Evolutionary conservation across 768 basidiomycete genomes (phyloP), one percentile per base, ranked within the genome.

Genomic region (Boletus edulis): DNA sequence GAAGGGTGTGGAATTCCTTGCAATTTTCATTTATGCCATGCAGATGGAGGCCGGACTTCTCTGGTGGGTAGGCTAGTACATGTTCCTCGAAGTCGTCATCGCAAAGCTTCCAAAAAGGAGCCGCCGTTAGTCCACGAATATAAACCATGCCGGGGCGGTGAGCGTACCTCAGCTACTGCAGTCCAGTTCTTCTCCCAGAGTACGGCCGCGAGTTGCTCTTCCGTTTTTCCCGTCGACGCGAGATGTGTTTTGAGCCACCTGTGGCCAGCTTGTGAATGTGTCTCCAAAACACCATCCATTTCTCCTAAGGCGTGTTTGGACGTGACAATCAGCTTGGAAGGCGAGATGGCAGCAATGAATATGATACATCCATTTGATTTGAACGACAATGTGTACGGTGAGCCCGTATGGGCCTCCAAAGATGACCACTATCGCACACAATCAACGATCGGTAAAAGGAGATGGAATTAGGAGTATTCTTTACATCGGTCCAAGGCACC

Each of bases 341-440:
- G 80, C 0, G 88, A 86, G 14, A 98, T 79, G 0, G 95, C 89
- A 0, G 87, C 88, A 63, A 98, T 86, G 73, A 98, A 93, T 63
- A 99, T 95, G 71, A 98, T 91, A 71, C 96, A 98, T 9, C 95
- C 96, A 58, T 98, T 98, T 0, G 92, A 93, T 68, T 98, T 99
- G 48, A 94, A 78, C 0, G 95, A 92, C 9, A 98, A 77, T 17
- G 85, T 84, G 65, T 97, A 98, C 0, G 93, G 89, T 0, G 87
- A 74, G 3, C 77, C 73, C 0, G 93, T 94, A 56, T 91, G 81
- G 4, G 72, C 66, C 58, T 87, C 79, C 37, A 97, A 73, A 2
- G 85, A 77, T 1, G 75, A 66, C 94, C 94, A 97, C 93, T 96
- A 53, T 27, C 49, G 14, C n/a, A 41, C 38, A 18, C 51, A 20